Evolutionary conservation across 2,329 filamentous ascomycete species (phyloP).

Genomic region (Epichloe bromicola): DNA sequence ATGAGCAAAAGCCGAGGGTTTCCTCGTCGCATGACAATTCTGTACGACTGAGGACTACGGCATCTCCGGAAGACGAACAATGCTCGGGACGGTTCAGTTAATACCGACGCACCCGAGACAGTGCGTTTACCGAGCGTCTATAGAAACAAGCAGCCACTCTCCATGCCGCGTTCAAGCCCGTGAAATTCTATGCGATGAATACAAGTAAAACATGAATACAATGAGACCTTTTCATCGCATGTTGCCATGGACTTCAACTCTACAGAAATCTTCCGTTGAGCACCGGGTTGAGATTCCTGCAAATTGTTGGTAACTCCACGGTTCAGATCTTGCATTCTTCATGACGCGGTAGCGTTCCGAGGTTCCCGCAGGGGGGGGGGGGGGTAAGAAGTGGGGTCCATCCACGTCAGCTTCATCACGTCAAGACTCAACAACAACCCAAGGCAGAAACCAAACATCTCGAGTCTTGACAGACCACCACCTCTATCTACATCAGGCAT

Average conservation of each 20-base stretch:
- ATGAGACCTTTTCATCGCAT: too few species aligned
- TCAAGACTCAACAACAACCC: too few species aligned
- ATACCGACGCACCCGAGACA: neutral
- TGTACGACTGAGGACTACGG: neutral
- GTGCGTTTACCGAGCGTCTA: neutral
- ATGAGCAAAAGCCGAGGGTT: neutral
- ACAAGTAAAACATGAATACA: neutral
- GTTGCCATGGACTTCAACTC: neutral
- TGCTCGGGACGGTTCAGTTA: neutral
- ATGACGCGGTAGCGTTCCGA: too few species aligned
- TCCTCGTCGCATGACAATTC: neutral
- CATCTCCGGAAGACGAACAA: neutral
- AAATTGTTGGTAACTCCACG: too few species aligned
- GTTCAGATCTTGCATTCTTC: too few species aligned
- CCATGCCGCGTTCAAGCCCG: neutral
- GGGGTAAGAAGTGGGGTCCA: too few species aligned
- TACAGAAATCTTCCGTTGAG: too few species aligned
- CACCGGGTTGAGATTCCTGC: too few species aligned
- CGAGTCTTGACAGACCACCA: neutral
- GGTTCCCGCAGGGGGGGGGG: too few species aligned
- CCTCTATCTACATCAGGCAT: too few species aligned
- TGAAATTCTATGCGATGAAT: neutral
- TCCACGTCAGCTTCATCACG: too few species aligned
- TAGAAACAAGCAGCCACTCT: neutral
- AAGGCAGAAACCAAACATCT: neutral